Conservation (phyloP, 2,329 filamentous ascomycete species). For the Trichophyton benhamiae region DNA sequence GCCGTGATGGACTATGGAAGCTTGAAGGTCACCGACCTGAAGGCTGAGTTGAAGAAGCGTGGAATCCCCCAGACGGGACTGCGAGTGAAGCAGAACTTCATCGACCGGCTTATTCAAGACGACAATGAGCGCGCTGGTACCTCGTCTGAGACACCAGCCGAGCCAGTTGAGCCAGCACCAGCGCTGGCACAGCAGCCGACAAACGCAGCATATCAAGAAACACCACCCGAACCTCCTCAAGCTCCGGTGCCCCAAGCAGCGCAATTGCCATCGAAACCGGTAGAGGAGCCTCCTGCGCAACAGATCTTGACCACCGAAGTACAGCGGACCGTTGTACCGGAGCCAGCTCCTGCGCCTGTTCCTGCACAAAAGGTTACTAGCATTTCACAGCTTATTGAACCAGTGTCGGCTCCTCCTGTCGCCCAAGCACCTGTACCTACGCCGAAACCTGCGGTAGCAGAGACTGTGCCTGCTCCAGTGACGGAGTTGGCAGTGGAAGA, state of each 20-base stretch:
- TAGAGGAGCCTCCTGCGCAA: neutral
- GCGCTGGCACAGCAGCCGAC: neutral
- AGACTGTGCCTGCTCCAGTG: constrained; percentile 12
- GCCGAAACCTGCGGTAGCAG: constrained; percentile 15
- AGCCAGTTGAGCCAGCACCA: constrained; percentile 7
- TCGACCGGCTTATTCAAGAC: constrained; percentile 47
- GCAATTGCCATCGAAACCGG: neutral
- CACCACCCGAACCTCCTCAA: constrained; percentile 1
- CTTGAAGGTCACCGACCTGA: constrained; percentile 63
- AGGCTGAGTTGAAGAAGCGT: constrained; percentile 59
- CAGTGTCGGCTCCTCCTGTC: constrained; percentile 4
- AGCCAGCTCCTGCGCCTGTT: neutral
- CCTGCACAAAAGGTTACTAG: neutral
- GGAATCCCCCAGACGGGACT: constrained; percentile 58
- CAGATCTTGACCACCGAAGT: neutral
- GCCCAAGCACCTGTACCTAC: constrained; percentile 3
- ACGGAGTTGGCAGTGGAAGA: neutral
- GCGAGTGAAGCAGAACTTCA: constrained; percentile 52
- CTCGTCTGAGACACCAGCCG: constrained; percentile 9
- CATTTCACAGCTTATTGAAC: constrained; percentile 3
- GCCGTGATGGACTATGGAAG: constrained; percentile 43
- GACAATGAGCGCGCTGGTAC: constrained; percentile 19
- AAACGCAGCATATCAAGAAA: neutral
- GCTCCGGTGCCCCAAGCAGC: neutral
- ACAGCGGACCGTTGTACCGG: neutral